Conservation (phyloP, 164 flowering plant genomes). For the Dillenia suffruticosa region DNA sequence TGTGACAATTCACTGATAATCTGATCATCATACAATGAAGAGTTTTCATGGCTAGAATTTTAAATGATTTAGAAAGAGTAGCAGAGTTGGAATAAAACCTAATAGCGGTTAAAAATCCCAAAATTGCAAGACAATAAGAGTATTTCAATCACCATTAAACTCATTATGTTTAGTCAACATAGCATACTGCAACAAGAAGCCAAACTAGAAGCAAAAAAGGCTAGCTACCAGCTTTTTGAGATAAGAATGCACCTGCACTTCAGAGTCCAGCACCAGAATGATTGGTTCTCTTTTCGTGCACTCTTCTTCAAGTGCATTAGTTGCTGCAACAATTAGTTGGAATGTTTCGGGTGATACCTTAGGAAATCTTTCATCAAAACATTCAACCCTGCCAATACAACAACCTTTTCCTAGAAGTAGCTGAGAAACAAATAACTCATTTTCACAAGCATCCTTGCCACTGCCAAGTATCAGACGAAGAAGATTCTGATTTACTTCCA, state of each 20-base stretch:
- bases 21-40: no score
- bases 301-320: slow-evolving; percentile 31
- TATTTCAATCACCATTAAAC: no score
- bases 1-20: no score
- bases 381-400: slow-evolving; percentile 28
- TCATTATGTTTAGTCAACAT: no score
- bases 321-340: slow-evolving; percentile 44
- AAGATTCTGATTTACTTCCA: slow-evolving; percentile 41
- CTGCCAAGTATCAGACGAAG: slow-evolving; percentile 53
- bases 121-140: no score
- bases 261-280: slow-evolving; percentile 71
- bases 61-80: no score
- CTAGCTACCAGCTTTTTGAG: no score
- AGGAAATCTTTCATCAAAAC: slow-evolving; percentile 22
- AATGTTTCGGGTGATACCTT: slow-evolving; percentile 13
- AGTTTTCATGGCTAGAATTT: no score
- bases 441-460: slow-evolving; percentile 22
- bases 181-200: background rate
- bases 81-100: no score
- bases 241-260: slow-evolving; percentile 56
- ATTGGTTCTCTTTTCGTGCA: slow-evolving; percentile 46
- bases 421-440: slow-evolving; percentile 38
- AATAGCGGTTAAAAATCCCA: no score
- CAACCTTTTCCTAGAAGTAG: slow-evolving; percentile 45
- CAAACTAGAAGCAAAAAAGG: background rate